These are phyloP conservation scores for Aspergillus terreus DNA, from an alignment of 2,329 filamentous ascomycete species.

Conservation along the genomic window DNA sequence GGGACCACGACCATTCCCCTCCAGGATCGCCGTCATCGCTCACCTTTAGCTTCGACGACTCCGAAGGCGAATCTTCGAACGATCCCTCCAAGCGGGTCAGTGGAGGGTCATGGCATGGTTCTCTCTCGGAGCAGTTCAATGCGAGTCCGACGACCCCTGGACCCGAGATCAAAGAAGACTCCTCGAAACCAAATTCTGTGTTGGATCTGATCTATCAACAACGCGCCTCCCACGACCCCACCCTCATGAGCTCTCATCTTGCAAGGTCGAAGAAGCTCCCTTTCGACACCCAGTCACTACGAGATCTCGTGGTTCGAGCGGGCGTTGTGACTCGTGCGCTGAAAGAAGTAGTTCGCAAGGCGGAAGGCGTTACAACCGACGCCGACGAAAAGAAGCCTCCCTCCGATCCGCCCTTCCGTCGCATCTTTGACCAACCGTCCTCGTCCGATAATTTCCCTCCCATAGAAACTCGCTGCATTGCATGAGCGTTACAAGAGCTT, in stretches of 20 bases:
- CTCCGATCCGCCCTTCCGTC: constrained; percentile 45
- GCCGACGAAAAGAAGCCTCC: constrained; percentile 25
- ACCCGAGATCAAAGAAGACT: constrained; percentile 51
- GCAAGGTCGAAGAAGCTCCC: constrained; percentile 53
- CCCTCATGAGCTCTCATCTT: constrained; percentile 20
- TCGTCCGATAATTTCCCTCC: constrained; percentile 29
- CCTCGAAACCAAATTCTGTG: constrained; percentile 59
- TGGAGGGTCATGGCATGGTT: constrained; percentile 28
- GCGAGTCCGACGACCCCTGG: constrained; percentile 26
- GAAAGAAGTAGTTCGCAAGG: constrained; percentile 49
- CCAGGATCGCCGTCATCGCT: constrained; percentile 55
- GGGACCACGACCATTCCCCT: constrained; percentile 50
- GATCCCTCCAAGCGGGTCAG: constrained; percentile 29
- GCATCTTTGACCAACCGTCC: constrained; percentile 43
- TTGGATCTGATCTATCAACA: constrained; percentile 58
- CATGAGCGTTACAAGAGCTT: constrained; percentile 5
- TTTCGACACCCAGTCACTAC: constrained; percentile 62
- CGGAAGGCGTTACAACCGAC: constrained; percentile 41
- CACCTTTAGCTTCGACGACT: constrained; percentile 56
- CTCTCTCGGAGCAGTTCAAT: constrained; percentile 24
- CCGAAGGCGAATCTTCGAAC: constrained; percentile 49
- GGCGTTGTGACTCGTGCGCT: constrained; percentile 47
- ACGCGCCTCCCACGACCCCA: constrained; percentile 31
- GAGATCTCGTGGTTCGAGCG: constrained; percentile 55
- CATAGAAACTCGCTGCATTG: constrained; percentile 22